phyloP scores from a whole-genome alignment of 352 stramenopile species.

The Phytophthora pluvialis region DNA sequence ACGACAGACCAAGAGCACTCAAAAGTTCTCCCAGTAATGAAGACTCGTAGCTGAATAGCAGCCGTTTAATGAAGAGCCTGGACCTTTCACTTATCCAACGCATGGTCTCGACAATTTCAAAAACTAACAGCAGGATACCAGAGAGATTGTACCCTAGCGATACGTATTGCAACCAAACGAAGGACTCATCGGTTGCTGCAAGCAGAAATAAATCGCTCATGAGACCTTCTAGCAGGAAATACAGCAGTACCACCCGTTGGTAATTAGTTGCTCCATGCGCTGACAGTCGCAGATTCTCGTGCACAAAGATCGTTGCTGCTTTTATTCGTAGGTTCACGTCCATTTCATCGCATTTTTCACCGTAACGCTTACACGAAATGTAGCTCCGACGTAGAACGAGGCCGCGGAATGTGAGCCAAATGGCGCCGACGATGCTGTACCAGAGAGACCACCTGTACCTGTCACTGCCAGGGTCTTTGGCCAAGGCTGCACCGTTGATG shows the following conservation, averaged over 20 bases:
- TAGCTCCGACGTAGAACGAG: constrained; percentile 11
- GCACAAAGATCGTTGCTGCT: constrained; percentile 1
- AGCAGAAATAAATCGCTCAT: not conserved
- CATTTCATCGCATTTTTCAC: constrained; percentile 3
- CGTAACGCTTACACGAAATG: constrained; percentile 13
- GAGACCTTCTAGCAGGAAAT: not conserved
- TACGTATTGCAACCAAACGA: not conserved
- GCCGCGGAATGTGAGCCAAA: constrained; percentile 12
- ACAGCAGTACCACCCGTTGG: not conserved
- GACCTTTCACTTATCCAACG: not conserved
- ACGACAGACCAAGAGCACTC: constrained; percentile 2
- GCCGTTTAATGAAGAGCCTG: not conserved
- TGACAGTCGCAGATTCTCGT: not conserved
- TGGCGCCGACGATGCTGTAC: constrained; percentile 7
- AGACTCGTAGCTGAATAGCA: constrained; percentile 1
- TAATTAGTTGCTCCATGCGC: not conserved
- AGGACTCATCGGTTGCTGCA: not conserved
- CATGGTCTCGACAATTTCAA: constrained; percentile 5
- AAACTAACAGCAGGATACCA: not conserved
- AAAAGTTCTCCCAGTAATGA: constrained; percentile 1
- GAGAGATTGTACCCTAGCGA: not conserved
- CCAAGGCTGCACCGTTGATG: constrained; percentile 13
- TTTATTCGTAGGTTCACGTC: not conserved
- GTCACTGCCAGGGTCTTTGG: constrained; percentile 2
- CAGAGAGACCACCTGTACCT: constrained; percentile 6